Evolutionary conservation across 768 basidiomycete genomes (phyloP).

Genomic region (Boletus pseudopeckii): DNA sequence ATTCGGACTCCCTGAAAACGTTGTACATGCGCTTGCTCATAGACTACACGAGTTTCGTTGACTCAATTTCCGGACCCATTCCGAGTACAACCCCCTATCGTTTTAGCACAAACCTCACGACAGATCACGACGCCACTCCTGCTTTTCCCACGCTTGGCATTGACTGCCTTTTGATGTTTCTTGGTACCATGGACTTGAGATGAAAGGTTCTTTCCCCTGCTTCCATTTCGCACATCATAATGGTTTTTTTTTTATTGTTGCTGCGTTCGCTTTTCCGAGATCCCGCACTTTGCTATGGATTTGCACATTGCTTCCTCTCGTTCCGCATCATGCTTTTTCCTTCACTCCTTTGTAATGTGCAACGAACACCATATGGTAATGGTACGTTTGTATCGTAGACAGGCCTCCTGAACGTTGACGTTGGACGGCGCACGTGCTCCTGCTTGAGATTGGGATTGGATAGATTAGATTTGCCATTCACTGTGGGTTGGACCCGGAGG

Average conservation of each 20-base stretch:
- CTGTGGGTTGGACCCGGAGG: no score
- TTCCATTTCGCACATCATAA: conserved; percentile 16
- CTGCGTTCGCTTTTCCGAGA: conserved; percentile 12
- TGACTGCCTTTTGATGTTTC: conserved; percentile 27
- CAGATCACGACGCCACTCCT: conserved; percentile 12
- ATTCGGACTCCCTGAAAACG: conserved; percentile 67
- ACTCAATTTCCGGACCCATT: not conserved
- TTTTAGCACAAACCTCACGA: conserved; percentile 16
- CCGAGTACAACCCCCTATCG: not conserved
- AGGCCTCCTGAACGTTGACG: conserved; percentile 6
- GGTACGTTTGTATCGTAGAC: conserved; percentile 32
- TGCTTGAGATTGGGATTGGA: not conserved
- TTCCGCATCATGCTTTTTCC: conserved; percentile 14
- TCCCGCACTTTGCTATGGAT: conserved; percentile 27
- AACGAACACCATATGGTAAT: conserved; percentile 17
- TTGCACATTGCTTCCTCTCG: conserved; percentile 22
- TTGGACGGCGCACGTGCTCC: not conserved
- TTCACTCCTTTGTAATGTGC: conserved; percentile 22
- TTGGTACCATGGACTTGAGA: conserved; percentile 23
- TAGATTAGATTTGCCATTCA: not conserved
- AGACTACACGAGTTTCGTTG: conserved; percentile 38
- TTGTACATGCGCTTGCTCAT: conserved; percentile 66
- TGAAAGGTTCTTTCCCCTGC: conserved; percentile 6
- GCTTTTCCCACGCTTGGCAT: conserved; percentile 18
- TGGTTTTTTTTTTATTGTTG: conserved; percentile 13